Base-by-base conservation (phyloP, 192 early-diverging fungal genomes). In the Spizellomyces sp. region DNA sequence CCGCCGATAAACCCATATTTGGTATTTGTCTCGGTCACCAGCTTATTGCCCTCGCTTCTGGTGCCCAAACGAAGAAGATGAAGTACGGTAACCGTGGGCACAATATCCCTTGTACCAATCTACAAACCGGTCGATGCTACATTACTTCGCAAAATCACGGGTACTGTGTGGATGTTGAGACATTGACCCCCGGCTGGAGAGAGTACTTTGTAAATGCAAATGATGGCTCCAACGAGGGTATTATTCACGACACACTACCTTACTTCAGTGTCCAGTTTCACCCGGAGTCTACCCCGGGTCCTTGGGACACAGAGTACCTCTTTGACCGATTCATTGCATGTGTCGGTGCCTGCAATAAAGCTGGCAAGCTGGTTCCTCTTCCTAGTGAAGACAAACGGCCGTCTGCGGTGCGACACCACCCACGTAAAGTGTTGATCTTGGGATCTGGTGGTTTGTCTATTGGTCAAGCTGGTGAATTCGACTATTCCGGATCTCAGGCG, bases 21-120 rank as follows among this genome's bases (percentile, higher is more conserved):
- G 97, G 97, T 76, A 99, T 99, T 75, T 99, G 97, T 86, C 82
- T 99, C n/a, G 97, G 97, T 12, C 97, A 99, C 81, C 97, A 99
- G 81, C 83, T 99, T 45, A 76, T 97, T 52, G 94, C 95, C 19
- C 86, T 99, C 67, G 97, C 97, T 8, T 82, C 95, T 8, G 96
- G 96, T 14, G 97, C 95, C 8, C 78, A 84, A 69, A 98, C 97
- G 42, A 86, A 86, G 75, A 99, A 99, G 85, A 93, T 99, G 92
- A 94, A 94, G 75, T 99, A 92, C 75, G 97, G 97, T 74, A 99
- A 99, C 87, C 92, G 97, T 76, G 97, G 97, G 36, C 97, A 99
- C 77, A 99, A 99, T 84, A 98, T 99, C 71, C 97, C 97, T 43
- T 99, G 97, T 84, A 98, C 96, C 0, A 88, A 98, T 80, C 81